Base-by-base conservation (phyloP, 2,329 filamentous ascomycete genomes). In the Xylariomycetidae sp. region DNA sequence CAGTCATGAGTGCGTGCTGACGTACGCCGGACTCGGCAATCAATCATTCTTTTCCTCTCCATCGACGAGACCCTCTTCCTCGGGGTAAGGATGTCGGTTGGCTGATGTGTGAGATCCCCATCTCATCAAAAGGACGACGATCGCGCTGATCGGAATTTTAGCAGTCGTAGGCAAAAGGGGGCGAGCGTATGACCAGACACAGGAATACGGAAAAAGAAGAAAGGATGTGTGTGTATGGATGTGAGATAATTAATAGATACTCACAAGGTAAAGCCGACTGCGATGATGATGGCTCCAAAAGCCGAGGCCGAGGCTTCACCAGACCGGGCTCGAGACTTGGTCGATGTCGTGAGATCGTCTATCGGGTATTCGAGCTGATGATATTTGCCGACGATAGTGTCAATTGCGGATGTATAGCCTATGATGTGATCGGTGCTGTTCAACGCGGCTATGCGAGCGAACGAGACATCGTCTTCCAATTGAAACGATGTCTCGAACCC, bases 401-500 rank as follows among this genome's bases (percentile, higher is more conserved):
- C 13, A 5, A 42, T 32, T 6, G 27, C 36, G 13, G 17, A 17
- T 13, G 40, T 42, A 27, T 18, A 34, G 15, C 40, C 36, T 8
- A 42, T 26, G 17, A 39, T 39, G 2, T 16, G 16, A 13, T 36
- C 40, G 14, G 34, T 25, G 16, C 16, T 14, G 27, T 37, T 31
- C 8, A 39, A 31, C 4, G 40, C 40, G 3, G 36, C 36, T 16
- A 35, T 25, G 17, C 40, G 40, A 4, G 40, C 36, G 17, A 28
- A 42, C 6, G 18, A 25, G 5, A 30, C 17, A 9, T 23, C 12
- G 26, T 23, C 18, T 12, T 6, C 3, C 10, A 39, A n/a, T 12
- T 13, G 7, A 20, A 42, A 42, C 9, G 27, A 23, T 4, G 40
- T 42, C 37, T 42, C 40, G 15, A 42, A 42, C 2, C 40, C 40